Percentiles rank a stretch among this genome's conserved stretches.
Evolutionary conservation across 257 asterid genomes (phyloP).

Genomic region (Hygrophila difformis): DNA sequence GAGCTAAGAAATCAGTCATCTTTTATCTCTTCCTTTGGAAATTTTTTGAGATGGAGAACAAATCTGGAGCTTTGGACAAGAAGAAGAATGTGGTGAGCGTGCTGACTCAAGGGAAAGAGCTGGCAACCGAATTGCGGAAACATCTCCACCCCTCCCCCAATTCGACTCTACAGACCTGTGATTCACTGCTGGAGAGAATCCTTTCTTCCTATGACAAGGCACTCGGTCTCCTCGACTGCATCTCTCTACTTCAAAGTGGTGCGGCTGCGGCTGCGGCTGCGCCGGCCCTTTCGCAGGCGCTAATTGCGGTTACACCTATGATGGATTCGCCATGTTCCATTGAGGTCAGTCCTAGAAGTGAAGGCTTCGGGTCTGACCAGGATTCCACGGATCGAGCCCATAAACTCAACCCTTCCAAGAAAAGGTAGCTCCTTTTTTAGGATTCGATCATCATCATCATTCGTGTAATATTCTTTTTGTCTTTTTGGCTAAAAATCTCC

Average conservation of each 20-base stretch:
- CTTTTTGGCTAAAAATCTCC: not conserved
- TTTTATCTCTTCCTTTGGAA: too few relatives aligned
- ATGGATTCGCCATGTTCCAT: not conserved
- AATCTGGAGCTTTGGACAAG: slow-evolving; percentile 11
- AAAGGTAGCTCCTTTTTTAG: slow-evolving; percentile 27
- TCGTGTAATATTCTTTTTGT: not conserved
- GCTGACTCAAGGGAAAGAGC: slow-evolving; percentile 26
- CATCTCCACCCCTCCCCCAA: slow-evolving; percentile 13
- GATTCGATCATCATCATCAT: not conserved
- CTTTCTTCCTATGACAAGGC: slow-evolving; percentile 37
- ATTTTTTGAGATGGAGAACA: slow-evolving; percentile 37
- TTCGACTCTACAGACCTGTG: slow-evolving; percentile 17
- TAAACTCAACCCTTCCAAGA: slow-evolving; percentile 31
- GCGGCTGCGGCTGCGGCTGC: slow-evolving; percentile 24
- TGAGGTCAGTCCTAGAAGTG: not conserved
- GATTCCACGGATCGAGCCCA: slow-evolving; percentile 21
- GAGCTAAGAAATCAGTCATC: too few relatives aligned
- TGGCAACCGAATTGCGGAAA: slow-evolving; percentile 21
- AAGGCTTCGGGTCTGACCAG: slow-evolving; percentile 20
- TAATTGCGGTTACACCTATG: not conserved
- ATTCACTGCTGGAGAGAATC: slow-evolving; percentile 19
- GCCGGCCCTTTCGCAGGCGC: not conserved
- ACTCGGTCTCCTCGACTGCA: slow-evolving; percentile 17
- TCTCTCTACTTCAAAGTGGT: slow-evolving; percentile 15
- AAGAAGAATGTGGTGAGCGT: slow-evolving; percentile 17